These are phyloP conservation scores for Fraxinus nigra DNA, from an alignment of 305 asterid genomes.

Conservation along the genomic window DNA sequence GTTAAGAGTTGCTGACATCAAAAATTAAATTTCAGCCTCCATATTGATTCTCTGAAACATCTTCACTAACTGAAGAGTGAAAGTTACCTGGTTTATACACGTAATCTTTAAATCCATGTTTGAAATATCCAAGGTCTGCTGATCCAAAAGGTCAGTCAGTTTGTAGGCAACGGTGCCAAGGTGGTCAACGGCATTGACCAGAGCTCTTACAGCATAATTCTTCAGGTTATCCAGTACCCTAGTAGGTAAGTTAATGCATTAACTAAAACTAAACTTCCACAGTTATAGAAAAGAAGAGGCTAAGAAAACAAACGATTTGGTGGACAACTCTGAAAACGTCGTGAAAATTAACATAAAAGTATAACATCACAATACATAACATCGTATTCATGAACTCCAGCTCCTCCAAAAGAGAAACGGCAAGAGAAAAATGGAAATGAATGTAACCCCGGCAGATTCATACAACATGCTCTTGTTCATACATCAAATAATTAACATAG, in stretches of 20 bases:
- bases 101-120: constrained; percentile 65
- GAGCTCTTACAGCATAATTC: constrained; percentile 87
- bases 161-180: constrained; percentile 98
- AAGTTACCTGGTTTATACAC: constrained; percentile 68
- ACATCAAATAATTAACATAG: neutral
- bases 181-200: constrained; percentile 97
- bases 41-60: constrained; percentile 4
- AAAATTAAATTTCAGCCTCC: constrained; percentile 29
- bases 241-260: constrained; percentile 12
- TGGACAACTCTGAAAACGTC: neutral
- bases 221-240: constrained; percentile 96
- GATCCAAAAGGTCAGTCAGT: constrained; percentile 80
- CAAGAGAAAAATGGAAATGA: neutral
- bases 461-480: neutral
- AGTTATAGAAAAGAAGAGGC: neutral
- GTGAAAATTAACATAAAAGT: neutral
- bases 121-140: constrained; percentile 66
- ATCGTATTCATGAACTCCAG: neutral
- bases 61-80: constrained; percentile 8
- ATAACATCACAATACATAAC: neutral
- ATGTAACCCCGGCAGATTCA: neutral
- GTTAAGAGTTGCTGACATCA: constrained; percentile 67
- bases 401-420: neutral
- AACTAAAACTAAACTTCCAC: neutral
- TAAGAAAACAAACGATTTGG: neutral